These are phyloP conservation scores for Penicillium canescens DNA, from an alignment of 495 filamentous ascomycete species.

Conservation along the genomic window DNA sequence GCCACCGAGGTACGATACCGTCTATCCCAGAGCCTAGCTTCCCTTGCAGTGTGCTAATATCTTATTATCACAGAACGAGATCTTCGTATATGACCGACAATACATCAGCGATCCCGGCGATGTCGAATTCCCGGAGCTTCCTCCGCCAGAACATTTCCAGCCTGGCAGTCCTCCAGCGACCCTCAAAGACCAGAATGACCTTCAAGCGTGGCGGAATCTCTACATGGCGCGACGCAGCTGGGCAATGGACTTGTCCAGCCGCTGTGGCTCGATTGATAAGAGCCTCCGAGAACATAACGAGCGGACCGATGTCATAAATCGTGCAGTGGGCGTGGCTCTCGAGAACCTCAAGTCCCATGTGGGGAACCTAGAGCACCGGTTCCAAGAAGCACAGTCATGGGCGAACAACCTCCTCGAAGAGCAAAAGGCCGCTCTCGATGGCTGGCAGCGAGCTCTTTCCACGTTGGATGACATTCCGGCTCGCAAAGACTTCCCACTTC, in stretches of 20 bases:
- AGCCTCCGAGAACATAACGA: slow-evolving; percentile 53
- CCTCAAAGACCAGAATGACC: slow-evolving; percentile 67
- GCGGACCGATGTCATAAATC: slow-evolving; percentile 70
- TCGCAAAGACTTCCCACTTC: slow-evolving; percentile 56
- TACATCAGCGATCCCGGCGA: slow-evolving; percentile 48
- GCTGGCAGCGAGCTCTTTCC: slow-evolving; percentile 68
- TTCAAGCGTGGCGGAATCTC: slow-evolving; percentile 79
- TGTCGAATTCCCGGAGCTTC: slow-evolving; percentile 53
- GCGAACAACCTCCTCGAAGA: slow-evolving; percentile 68
- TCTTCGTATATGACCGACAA: slow-evolving; percentile 83
- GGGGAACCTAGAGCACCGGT: slow-evolving; percentile 70
- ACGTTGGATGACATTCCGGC: slow-evolving; percentile 62
- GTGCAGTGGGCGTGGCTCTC: slow-evolving; percentile 73
- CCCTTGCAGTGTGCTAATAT: background rate
- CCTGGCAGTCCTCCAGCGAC: slow-evolving; percentile 67
- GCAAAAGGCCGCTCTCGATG: slow-evolving; percentile 61
- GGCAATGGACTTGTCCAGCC: slow-evolving; percentile 67
- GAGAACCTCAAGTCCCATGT: slow-evolving; percentile 80
- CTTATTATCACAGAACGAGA: slow-evolving; percentile 62
- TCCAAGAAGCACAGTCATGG: slow-evolving; percentile 72
- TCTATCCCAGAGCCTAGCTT: background rate
- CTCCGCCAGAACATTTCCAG: slow-evolving; percentile 58
- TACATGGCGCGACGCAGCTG: slow-evolving; percentile 73
- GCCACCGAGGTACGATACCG: slow-evolving; percentile 64
- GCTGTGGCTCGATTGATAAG: slow-evolving; percentile 59